phyloP scores from a whole-genome alignment of 306 rosid genomes.

The Trifolium pratense region DNA sequence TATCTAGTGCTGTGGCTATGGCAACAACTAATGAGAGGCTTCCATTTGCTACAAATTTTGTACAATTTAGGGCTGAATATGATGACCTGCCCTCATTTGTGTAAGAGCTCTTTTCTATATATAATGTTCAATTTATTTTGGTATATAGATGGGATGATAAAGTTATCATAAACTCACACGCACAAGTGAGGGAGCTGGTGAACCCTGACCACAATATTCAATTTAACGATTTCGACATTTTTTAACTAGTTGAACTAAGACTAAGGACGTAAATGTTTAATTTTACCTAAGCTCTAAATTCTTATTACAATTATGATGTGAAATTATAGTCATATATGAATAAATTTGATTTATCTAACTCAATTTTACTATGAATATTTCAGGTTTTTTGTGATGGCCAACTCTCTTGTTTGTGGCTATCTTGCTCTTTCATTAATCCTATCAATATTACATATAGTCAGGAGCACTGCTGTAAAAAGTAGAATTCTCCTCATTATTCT shows the following conservation, averaged over 20 bases:
- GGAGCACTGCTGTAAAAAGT: constrained; percentile 45
- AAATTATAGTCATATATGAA: too few relatives aligned
- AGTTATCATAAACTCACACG: too few relatives aligned
- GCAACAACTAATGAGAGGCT: constrained; percentile 51
- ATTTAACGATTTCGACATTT: too few relatives aligned
- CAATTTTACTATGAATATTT: constrained; percentile 26
- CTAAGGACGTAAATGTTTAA: too few relatives aligned
- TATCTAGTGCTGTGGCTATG: constrained; percentile 50
- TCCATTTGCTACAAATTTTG: constrained; percentile 49
- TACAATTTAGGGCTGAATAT: constrained; percentile 54
- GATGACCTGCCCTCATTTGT: constrained; percentile 61
- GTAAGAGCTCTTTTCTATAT: constrained; percentile 40
- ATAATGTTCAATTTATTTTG: too few relatives aligned
- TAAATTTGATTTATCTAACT: too few relatives aligned
- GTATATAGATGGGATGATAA: too few relatives aligned
- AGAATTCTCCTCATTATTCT: constrained; percentile 54
- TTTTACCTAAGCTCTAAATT: too few relatives aligned
- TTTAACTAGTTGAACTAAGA: too few relatives aligned
- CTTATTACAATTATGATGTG: too few relatives aligned
- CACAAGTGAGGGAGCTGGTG: too few relatives aligned
- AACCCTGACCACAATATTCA: too few relatives aligned
- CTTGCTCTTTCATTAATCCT: constrained; percentile 58
- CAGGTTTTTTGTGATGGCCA: constrained; percentile 75
- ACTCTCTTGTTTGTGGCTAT: constrained; percentile 64
- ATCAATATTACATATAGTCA: constrained; percentile 62